phyloP scores from a whole-genome alignment of 2,329 filamentous ascomycete species.

The Ophiostoma sp. region DNA sequence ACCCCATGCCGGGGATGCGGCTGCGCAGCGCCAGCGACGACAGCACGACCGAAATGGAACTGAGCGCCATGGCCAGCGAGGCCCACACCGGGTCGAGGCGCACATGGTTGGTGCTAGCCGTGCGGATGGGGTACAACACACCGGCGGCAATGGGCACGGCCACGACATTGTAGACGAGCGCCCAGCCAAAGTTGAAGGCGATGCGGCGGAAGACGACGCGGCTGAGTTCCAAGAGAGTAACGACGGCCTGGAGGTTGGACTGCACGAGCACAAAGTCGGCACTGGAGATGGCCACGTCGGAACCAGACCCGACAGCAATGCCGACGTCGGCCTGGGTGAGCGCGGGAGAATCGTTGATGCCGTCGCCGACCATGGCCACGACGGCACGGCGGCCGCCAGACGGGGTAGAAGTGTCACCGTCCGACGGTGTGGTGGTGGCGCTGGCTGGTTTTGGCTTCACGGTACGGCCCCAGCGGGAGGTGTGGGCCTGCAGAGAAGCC shows the following conservation, averaged over 20 bases:
- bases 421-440: neutral
- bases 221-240: conserved; percentile 72
- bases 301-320: conserved; percentile 80
- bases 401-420: conserved; percentile 24
- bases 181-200: conserved; percentile 84
- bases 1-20: conserved; percentile 46
- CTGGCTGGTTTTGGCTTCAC: neutral
- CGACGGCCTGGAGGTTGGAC: conserved; percentile 63
- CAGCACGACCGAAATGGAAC: conserved; percentile 82
- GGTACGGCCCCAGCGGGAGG: conserved; percentile 17
- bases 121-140: conserved; percentile 63
- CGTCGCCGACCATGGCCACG: conserved; percentile 85
- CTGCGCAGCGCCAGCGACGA: conserved; percentile 74
- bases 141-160: conserved; percentile 81
- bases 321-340: conserved; percentile 78
- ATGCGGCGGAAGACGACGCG: conserved; percentile 73
- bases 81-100: conserved; percentile 81
- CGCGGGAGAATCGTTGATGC: conserved; percentile 85
- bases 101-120: conserved; percentile 54
- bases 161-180: conserved; percentile 75
- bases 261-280: conserved; percentile 81
- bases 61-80: conserved; percentile 86
- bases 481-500: conserved; percentile 46
- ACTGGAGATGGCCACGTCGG: conserved; percentile 78
- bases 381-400: conserved; percentile 45